Evolutionary conservation across 345 rosid genomes (phyloP).

Genomic region (Rhodamnia argentea): DNA sequence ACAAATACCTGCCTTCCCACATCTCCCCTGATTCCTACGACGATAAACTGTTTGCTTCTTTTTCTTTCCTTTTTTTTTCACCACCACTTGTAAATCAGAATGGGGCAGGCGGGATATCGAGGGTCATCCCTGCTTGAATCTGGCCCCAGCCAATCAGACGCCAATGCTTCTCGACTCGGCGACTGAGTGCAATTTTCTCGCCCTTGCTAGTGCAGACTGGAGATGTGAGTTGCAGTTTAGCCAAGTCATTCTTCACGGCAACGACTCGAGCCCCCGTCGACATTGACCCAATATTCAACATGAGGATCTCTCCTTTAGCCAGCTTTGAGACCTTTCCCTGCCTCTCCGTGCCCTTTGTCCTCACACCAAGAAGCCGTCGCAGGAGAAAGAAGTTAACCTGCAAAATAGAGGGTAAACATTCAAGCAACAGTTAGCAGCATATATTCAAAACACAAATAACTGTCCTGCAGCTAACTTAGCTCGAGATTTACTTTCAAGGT

Average conservation of each 20-base stretch:
- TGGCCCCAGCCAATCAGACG: constrained; percentile 95
- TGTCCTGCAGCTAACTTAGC: not conserved
- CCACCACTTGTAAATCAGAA: constrained; percentile 11
- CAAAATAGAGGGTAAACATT: not conserved
- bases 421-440: not conserved
- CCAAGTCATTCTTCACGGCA: constrained; percentile 82
- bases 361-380: constrained; percentile 77
- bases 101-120: constrained; percentile 57
- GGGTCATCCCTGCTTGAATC: constrained; percentile 87
- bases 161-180: constrained; percentile 92
- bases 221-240: constrained; percentile 74
- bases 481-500: not conserved
- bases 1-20: constrained; percentile 30
- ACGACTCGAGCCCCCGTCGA: constrained; percentile 86
- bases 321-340: constrained; percentile 90
- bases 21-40: not conserved
- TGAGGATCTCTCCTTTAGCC: constrained; percentile 75
- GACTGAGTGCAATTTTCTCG: constrained; percentile 79
- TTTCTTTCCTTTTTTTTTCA: not conserved
- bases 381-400: constrained; percentile 92
- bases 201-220: constrained; percentile 92
- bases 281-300: constrained; percentile 96
- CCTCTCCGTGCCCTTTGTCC: constrained; percentile 89
- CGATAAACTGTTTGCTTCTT: not conserved
- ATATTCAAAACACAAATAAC: not conserved